Conservation (phyloP, 495 filamentous ascomycete species). For the Hypoxylon fragiforme region DNA sequence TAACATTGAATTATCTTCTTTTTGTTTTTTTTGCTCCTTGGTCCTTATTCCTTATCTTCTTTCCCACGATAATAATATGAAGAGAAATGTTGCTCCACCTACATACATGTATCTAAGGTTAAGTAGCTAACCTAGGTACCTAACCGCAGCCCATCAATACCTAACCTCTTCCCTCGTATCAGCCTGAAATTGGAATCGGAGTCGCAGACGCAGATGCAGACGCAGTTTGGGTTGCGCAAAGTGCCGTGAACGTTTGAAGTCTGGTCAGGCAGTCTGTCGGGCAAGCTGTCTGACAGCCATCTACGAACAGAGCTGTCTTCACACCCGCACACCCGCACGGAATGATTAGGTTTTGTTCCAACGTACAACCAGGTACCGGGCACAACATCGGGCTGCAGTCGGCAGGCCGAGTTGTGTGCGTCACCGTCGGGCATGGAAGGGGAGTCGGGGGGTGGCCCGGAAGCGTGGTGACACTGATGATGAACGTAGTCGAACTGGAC, state of each 20-base stretch:
- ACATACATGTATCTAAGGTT: too few relatives aligned
- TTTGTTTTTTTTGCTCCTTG: too few relatives aligned
- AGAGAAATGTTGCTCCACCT: background rate
- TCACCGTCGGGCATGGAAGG: conserved; percentile 42
- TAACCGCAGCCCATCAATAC: too few relatives aligned
- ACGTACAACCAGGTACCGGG: conserved; percentile 46
- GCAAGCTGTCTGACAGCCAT: conserved; percentile 46
- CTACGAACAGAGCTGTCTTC: conserved; percentile 45
- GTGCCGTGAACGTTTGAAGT: conserved; percentile 36
- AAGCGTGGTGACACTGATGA: conserved; percentile 36
- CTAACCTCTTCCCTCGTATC: background rate
- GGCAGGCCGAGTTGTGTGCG: conserved; percentile 43
- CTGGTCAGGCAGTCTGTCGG: conserved; percentile 42
- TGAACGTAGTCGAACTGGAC: conserved; percentile 20
- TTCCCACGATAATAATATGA: background rate
- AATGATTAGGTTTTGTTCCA: conserved; percentile 35
- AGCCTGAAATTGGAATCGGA: background rate
- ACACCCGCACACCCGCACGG: conserved; percentile 44
- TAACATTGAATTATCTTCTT: too few relatives aligned
- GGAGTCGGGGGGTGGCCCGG: conserved; percentile 20
- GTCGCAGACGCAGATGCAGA: too few relatives aligned
- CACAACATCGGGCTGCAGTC: conserved; percentile 45
- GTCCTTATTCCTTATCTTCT: too few relatives aligned
- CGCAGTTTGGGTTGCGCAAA: conserved; percentile 22
- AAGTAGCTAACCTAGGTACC: too few relatives aligned